phyloP scores from a whole-genome alignment of 2,329 filamentous ascomycete species.

The Fusarium fujikuroi region DNA sequence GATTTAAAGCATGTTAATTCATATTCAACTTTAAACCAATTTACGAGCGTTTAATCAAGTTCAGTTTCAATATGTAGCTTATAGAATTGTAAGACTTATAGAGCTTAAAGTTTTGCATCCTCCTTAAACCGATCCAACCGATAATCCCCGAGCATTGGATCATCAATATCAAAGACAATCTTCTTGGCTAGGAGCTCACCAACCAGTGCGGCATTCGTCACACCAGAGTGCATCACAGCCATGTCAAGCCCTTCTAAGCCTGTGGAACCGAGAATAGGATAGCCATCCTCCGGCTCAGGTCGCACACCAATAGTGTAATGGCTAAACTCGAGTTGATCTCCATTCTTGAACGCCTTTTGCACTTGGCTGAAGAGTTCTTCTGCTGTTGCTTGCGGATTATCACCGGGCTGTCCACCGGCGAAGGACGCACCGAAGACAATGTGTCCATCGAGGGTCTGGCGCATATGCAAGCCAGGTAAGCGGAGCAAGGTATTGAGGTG shows the following conservation, averaged over 20 bases:
- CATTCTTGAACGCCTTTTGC: background rate
- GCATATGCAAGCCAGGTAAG: background rate
- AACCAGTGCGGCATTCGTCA: background rate
- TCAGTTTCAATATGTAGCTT: background rate
- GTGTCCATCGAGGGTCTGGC: background rate
- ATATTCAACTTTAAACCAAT: too few species aligned
- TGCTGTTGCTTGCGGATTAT: background rate
- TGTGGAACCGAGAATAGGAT: background rate
- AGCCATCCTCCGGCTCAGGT: background rate
- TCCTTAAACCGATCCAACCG: background rate
- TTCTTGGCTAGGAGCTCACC: background rate
- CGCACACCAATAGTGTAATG: background rate
- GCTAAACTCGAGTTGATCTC: background rate
- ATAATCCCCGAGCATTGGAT: background rate
- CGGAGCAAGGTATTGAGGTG: background rate
- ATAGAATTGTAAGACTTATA: background rate
- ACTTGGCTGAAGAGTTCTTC: background rate
- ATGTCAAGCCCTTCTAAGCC: background rate
- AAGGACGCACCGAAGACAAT: background rate
- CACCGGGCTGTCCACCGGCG: background rate
- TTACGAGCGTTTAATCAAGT: fast-evolving
- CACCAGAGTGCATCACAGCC: background rate
- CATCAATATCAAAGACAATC: background rate
- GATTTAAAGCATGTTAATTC: too few species aligned
- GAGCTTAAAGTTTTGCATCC: background rate